A percentile compares a stretch with the other conserved stretches of the same genome.
Evolutionary conservation across 805 yeast species (phyloP).

Genomic region (Debaryomyces hansenii): DNA sequence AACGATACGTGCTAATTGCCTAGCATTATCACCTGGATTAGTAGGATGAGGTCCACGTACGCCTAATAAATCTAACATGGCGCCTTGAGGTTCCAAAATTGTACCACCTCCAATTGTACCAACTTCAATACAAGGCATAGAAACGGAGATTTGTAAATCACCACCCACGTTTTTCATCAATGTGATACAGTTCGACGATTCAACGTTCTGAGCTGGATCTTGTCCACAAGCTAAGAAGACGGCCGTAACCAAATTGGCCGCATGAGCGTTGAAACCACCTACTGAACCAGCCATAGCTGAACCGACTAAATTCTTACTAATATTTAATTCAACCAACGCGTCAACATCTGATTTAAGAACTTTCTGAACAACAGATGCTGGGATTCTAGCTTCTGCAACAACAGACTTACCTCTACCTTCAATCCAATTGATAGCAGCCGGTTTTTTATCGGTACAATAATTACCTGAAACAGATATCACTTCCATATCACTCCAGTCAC

Average conservation of each 20-base stretch:
- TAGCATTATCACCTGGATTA: constrained; percentile 91
- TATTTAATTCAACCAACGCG: constrained; percentile 86
- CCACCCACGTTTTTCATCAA: constrained; percentile 73
- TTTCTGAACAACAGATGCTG: constrained; percentile 72
- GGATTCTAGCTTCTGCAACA: constrained; percentile 93
- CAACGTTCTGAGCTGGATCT: constrained; percentile 99
- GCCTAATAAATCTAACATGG: constrained; percentile 92
- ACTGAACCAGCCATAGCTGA: constrained; percentile 98
- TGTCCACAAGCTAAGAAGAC: constrained; percentile 94
- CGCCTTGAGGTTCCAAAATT: constrained; percentile 92
- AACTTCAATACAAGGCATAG: constrained; percentile 98
- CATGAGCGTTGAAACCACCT: constrained; percentile 99
- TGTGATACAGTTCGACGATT: constrained; percentile 95
- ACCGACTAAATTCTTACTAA: constrained; percentile 88
- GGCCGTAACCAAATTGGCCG: constrained; percentile 95
- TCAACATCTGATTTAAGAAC: constrained; percentile 91
- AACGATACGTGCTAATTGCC: constrained; percentile 87
- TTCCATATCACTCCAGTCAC: constrained; percentile 93
- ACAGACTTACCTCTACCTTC: constrained; percentile 99
- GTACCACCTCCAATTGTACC: constrained; percentile 99
- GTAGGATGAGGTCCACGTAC: constrained; percentile 95
- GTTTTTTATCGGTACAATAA: constrained; percentile 95
- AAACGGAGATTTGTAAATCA: constrained; percentile 86
- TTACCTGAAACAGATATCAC: constrained; percentile 93
- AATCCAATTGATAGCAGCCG: constrained; percentile 98